Percentiles rank a stretch among this genome's conserved stretches.
These are phyloP conservation scores for Coniochaeta sp. DNA, from an alignment of 2,329 filamentous ascomycete species.

Conservation along the genomic window DNA sequence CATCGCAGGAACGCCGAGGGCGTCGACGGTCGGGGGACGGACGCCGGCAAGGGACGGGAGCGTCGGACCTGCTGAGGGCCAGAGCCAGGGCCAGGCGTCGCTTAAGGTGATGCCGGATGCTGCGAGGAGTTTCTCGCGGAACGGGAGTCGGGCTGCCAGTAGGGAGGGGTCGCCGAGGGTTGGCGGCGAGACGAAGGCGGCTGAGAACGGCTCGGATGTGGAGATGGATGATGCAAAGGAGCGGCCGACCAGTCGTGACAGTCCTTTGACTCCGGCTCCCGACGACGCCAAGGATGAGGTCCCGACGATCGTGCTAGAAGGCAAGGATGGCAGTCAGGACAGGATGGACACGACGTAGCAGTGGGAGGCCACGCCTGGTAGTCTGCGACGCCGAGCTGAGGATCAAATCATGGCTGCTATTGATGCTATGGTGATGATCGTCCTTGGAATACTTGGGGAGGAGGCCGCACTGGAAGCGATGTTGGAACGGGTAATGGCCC, in stretches of 20 bases:
- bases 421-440: too few relatives aligned
- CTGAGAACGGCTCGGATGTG: constrained; percentile 41
- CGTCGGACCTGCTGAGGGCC: constrained; percentile 17
- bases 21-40: constrained; percentile 16
- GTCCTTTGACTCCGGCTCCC: constrained; percentile 23
- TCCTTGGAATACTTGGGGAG: too few relatives aligned
- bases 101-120: constrained; percentile 25
- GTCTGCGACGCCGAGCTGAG: too few relatives aligned
- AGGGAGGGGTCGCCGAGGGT: constrained; percentile 26
- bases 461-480: too few relatives aligned
- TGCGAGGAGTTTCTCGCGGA: constrained; percentile 26
- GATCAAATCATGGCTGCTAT: too few relatives aligned
- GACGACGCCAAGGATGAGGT: constrained; percentile 28
- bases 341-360: constrained; percentile 57
- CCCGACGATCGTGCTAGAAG: constrained; percentile 42
- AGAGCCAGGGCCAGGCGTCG: constrained; percentile 13
- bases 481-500: too few relatives aligned
- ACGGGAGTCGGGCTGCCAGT: constrained; percentile 30
- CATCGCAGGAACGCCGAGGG: constrained; percentile 14
- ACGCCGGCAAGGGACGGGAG: constrained; percentile 23
- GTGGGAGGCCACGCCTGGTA: background rate
- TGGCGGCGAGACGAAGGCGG: constrained; percentile 10
- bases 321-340: constrained; percentile 40
- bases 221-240: constrained; percentile 53
- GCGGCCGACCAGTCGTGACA: constrained; percentile 16